Percentiles rank a stretch among this genome's conserved stretches.
phyloP scores from a whole-genome alignment of 225 moss, liverwort and hornwort genomes.

The Polytrichum commune region DNA sequence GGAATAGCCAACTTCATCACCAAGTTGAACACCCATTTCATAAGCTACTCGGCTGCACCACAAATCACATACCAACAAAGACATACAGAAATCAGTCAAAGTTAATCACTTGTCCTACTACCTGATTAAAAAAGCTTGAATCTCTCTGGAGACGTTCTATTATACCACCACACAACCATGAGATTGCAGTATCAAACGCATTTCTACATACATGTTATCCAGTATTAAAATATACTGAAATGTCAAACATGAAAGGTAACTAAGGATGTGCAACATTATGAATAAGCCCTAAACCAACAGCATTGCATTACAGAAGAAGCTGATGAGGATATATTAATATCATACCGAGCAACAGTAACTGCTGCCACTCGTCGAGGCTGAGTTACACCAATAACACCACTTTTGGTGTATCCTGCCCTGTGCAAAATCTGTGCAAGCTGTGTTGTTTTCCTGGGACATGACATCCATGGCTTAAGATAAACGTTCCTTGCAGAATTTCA shows the following conservation, averaged over 20 bases:
- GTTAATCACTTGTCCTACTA: no score
- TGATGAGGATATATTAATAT: neutral
- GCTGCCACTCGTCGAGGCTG: slow-evolving; percentile 98
- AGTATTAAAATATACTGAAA: no score
- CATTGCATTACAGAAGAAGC: neutral
- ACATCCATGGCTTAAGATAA: neutral
- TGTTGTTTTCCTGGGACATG: slow-evolving; percentile 30
- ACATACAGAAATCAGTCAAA: neutral
- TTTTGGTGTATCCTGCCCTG: slow-evolving; percentile 67
- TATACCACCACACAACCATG: no score
- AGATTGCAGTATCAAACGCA: no score
- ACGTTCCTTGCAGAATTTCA: no score
- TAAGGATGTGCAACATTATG: no score
- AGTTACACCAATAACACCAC: slow-evolving; percentile 76
- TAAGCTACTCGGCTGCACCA: slow-evolving; percentile 69
- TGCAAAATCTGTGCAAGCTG: slow-evolving; percentile 78
- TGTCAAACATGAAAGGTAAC: no score
- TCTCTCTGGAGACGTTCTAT: no score
- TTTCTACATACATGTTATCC: no score
- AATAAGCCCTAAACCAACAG: no score
- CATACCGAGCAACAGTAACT: slow-evolving; percentile 69
- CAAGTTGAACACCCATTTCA: slow-evolving; percentile 86
- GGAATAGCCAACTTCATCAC: slow-evolving; percentile 85
- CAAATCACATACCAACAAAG: neutral
- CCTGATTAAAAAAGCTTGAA: no score